Base-by-base conservation (phyloP, 306 rosid genomes). In the Vicia faba region DNA sequence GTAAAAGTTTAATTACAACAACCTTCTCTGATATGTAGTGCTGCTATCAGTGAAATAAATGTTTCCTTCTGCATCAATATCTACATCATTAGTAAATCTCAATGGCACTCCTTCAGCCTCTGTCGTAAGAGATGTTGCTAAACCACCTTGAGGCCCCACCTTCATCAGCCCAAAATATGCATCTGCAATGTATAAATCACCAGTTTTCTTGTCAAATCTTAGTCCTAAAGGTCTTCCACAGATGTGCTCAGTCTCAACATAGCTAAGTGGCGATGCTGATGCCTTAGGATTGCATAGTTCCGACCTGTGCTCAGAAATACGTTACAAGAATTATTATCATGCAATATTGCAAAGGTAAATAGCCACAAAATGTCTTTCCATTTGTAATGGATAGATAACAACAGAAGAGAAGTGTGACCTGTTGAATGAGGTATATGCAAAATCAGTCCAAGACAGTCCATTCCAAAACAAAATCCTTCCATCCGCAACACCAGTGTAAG, bases 161-260 rank as follows among this genome's bases (percentile, higher is more conserved):
- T 82, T 92, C 91, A 85, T 68, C 36, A 92, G 55, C 72, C 96
- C 98, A 63, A 87, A 69, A 70, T 92, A 92, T 9, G 98, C 95
- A 84, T 92, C 98, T 14, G 98, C 98, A 26, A 89, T 92, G 82
- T 89, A 87, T 61, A 92, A 72, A 77, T 92, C 84, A 20, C 93
- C 96, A 6, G 91, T 87, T 78, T 79, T 89, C 92, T 87, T 87
- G 84, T 89, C 80, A 79, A 89, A 92, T 60, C 92, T 89, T 11
- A 92, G 87, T 31, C 98, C 98, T 79, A 92, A 71, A 61, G 98
- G 98, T 79, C 96, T 87, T 54, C 98, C 96, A 68, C 95, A 92
- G 19, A 92, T 81, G 85, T 89, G 91, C 71, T 92, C 96, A 51
- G 81, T 82, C 75, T 75, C 68, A 11, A 78, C 67, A 83, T 89